phyloP scores from a whole-genome alignment of 805 yeast genomes.

The Nakazawaea pomicola region DNA sequence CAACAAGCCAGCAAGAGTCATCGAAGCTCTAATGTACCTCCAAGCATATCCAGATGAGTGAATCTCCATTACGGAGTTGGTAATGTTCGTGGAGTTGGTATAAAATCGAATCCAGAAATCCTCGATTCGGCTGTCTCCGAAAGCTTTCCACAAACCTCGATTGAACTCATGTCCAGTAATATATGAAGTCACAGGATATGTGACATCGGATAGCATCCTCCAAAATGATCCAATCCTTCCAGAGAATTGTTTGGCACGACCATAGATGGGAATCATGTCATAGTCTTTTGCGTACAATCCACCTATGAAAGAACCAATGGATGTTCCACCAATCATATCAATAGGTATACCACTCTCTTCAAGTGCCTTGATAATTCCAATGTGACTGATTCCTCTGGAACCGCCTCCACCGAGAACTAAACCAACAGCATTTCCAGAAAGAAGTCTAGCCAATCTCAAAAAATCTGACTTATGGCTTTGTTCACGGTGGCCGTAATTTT shows the following conservation, averaged over 20 bases:
- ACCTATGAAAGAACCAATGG: conserved; percentile 94
- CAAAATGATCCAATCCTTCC: conserved; percentile 78
- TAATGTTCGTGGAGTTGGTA: conserved; percentile 90
- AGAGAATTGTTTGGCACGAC: conserved; percentile 82
- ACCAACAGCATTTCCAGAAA: conserved; percentile 93
- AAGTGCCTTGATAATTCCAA: conserved; percentile 85
- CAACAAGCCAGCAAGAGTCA: conserved; percentile 90
- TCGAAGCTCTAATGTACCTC: conserved; percentile 92
- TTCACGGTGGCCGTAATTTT: conserved; percentile 25
- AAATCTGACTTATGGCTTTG: conserved; percentile 81
- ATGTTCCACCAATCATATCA: conserved; percentile 93
- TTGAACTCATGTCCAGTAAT: conserved; percentile 97
- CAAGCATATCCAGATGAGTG: conserved; percentile 92
- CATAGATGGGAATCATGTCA: conserved; percentile 86
- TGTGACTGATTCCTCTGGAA: conserved; percentile 88
- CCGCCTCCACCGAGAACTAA: conserved; percentile 97
- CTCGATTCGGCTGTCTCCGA: conserved; percentile 89
- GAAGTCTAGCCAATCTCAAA: conserved; percentile 78
- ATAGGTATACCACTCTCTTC: conserved; percentile 93
- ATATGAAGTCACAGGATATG: conserved; percentile 91
- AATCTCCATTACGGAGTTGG: conserved; percentile 92
- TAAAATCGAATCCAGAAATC: conserved; percentile 92
- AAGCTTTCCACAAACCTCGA: conserved; percentile 94
- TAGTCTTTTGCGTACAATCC: conserved; percentile 92
- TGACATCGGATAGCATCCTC: conserved; percentile 79